A percentile compares a stretch with the other conserved stretches of the same genome.
Conservation (phyloP, 2,329 filamentous ascomycete genomes). For the Sporothrix pallida region DNA sequence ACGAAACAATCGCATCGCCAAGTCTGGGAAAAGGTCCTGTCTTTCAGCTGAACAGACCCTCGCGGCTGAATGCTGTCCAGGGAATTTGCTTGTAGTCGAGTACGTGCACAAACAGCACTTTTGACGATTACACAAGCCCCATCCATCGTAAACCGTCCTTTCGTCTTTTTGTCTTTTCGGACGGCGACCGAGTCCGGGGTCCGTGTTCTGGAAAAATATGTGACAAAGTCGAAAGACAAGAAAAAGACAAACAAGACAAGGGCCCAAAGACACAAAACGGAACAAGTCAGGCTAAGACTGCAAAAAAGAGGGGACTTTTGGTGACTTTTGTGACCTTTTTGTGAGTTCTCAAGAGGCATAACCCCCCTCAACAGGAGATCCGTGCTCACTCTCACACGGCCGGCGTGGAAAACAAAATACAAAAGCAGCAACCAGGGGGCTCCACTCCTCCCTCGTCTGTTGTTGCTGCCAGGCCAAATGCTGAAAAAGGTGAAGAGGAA, state of each 20-base stretch:
- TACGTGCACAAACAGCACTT: not conserved
- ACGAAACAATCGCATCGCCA: slow-evolving; percentile 4
- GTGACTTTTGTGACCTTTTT: not conserved
- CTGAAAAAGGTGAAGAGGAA: not conserved
- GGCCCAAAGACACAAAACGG: not conserved
- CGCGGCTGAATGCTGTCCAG: not conserved
- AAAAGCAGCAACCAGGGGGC: not conserved
- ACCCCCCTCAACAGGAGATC: not conserved
- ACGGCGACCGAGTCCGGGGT: slow-evolving; percentile 17
- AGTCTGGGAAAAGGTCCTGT: not conserved
- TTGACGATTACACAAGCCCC: not conserved
- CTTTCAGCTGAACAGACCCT: not conserved
- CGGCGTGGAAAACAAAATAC: slow-evolving; percentile 17
- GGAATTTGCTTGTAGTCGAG: slow-evolving; percentile 14
- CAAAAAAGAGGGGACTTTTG: slow-evolving; percentile 14
- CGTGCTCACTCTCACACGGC: slow-evolving; percentile 29
- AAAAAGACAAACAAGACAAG: not conserved
- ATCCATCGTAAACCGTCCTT: not conserved
- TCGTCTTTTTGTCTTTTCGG: not conserved
- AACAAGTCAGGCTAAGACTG: too few relatives aligned
- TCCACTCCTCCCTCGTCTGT: slow-evolving; percentile 27
- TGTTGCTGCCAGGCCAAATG: slow-evolving; percentile 1
- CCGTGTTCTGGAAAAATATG: slow-evolving; percentile 42
- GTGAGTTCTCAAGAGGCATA: not conserved
- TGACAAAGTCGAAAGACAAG: slow-evolving; percentile 34